Evolutionary conservation across 805 yeast species (phyloP).

Genomic region (Starmerella powellii): DNA sequence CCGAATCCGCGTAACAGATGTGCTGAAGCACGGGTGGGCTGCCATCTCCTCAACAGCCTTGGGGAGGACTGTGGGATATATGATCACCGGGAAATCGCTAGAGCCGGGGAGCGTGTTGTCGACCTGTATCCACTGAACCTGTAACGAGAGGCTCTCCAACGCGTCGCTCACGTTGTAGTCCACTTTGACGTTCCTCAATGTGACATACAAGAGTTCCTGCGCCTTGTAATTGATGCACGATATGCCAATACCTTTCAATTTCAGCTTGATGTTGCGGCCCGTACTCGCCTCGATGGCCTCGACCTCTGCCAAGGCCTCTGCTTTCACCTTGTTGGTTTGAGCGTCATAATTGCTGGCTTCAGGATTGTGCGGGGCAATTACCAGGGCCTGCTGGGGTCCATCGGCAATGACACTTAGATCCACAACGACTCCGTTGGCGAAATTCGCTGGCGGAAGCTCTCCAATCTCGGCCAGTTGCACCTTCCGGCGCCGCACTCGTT

Average conservation of each 20-base stretch:
- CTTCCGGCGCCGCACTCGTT: conserved; percentile 34
- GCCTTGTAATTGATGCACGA: conserved; percentile 61
- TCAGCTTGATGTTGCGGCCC: conserved; percentile 36
- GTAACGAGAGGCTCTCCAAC: conserved; percentile 66
- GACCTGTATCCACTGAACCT: conserved; percentile 86
- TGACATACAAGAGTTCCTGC: conserved; percentile 75
- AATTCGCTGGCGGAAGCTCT: conserved; percentile 69
- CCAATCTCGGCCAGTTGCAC: conserved; percentile 91
- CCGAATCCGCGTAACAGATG: conserved; percentile 67
- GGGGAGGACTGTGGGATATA: conserved; percentile 85
- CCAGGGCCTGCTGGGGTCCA: conserved; percentile 84
- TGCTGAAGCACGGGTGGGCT: conserved; percentile 82
- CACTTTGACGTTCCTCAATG: conserved; percentile 67
- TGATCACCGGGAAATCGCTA: conserved; percentile 60
- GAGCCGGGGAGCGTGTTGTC: conserved; percentile 89
- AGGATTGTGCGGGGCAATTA: conserved; percentile 72
- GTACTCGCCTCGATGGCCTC: conserved; percentile 16
- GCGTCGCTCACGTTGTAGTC: conserved; percentile 72
- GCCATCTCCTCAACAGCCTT: conserved; percentile 72
- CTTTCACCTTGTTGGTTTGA: conserved; percentile 12
- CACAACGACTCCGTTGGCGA: conserved; percentile 42
- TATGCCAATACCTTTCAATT: conserved; percentile 69
- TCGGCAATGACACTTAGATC: conserved; percentile 91
- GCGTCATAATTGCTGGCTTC: conserved; percentile 54
- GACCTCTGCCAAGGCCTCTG: conserved; percentile 19